A percentile compares a stretch with the other conserved stretches of the same genome.
These are phyloP conservation scores for Phytophthora foliorum DNA, from an alignment of 352 stramenopile genomes.

Conservation along the genomic window DNA sequence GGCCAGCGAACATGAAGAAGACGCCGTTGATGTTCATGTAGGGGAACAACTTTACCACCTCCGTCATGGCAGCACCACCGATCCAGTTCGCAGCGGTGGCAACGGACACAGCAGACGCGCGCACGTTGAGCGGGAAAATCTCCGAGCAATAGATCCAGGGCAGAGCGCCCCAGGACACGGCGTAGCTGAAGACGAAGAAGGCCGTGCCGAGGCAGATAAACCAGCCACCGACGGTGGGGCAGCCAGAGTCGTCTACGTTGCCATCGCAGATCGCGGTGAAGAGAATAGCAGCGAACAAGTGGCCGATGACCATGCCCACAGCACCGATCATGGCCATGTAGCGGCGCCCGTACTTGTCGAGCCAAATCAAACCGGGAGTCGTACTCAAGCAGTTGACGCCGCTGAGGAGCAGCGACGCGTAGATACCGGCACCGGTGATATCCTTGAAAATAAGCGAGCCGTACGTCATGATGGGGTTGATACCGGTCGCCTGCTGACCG, in stretches of 20 bases:
- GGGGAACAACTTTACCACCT: slow-evolving; percentile 40
- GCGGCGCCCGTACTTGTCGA: slow-evolving; percentile 47
- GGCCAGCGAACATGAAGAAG: slow-evolving; percentile 37
- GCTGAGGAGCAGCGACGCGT: slow-evolving; percentile 36
- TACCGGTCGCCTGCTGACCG: too few relatives aligned
- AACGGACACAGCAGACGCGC: slow-evolving; percentile 52
- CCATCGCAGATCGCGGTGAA: slow-evolving; percentile 46
- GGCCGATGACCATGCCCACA: slow-evolving; percentile 48
- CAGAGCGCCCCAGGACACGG: slow-evolving; percentile 42
- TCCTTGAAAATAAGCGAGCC: slow-evolving; percentile 44
- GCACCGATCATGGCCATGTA: slow-evolving; percentile 46
- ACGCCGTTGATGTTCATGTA: slow-evolving; percentile 41
- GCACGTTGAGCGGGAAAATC: slow-evolving; percentile 65
- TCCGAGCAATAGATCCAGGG: too few relatives aligned
- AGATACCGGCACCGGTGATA: slow-evolving; percentile 40
- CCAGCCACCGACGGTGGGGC: slow-evolving; percentile 43
- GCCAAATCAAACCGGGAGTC: slow-evolving; percentile 39
- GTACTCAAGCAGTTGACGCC: slow-evolving; percentile 47
- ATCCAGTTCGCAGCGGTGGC: slow-evolving; percentile 53
- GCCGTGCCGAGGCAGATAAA: slow-evolving; percentile 49
- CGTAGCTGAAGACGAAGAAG: slow-evolving; percentile 53
- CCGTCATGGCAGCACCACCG: slow-evolving; percentile 49
- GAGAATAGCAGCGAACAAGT: slow-evolving; percentile 46
- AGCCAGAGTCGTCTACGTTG: slow-evolving; percentile 38
- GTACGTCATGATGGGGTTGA: slow-evolving; percentile 51